Base-by-base conservation (phyloP, 768 basidiomycete genomes). In the Peribolospora kevripleyi region DNA sequence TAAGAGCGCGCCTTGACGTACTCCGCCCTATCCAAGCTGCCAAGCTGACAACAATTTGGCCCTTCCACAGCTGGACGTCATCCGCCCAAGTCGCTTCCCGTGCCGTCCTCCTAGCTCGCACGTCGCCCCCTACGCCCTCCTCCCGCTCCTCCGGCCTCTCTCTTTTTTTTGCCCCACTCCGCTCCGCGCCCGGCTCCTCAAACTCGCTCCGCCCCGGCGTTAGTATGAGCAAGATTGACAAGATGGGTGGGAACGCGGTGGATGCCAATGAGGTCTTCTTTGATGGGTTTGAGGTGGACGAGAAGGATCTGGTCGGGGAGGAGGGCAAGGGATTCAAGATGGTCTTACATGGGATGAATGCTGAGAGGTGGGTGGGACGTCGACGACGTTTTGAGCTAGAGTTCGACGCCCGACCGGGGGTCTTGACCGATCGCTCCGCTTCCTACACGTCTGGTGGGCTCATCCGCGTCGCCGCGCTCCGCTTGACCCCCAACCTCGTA, bases 281-380 rank as follows among this genome's bases (percentile, higher is more conserved):
- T 49, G 57, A 57, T 50, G 53, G 55, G 38, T 61, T 56, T 38
- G 50, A 51, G 41, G 54, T 62, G 40, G 42, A 57, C 4, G 53
- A 49, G 8, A 48, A 53, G 7, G 62, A 60, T 38, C 45, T 46
- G 40, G 55, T 61, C 42, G 61, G 57, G 9, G 53, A 52, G 10
- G 59, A 60, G 52, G 62, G 62, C n/a, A 50, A 55, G n/a, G 61
- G 61, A 6, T 63, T 63, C 51, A 60, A 59, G 48, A 62, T 52
- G 45, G 60, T 63, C 25, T 48, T 60, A 42, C 61, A 63, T 47
- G 62, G 62, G 13, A 63, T 63, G 62, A 63, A 63, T 50, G 62
- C 61, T 8, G 61, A 63, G 46, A 48, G 62, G 13, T 60, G 59
- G 25, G 25, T 25, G 25, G 25, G 25, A 1, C 25, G 25, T 25